Evolutionary conservation across 2,329 filamentous ascomycete genomes (phyloP), one percentile per base, ranked within the genome.

Genomic region (Fusarium continuum): DNA sequence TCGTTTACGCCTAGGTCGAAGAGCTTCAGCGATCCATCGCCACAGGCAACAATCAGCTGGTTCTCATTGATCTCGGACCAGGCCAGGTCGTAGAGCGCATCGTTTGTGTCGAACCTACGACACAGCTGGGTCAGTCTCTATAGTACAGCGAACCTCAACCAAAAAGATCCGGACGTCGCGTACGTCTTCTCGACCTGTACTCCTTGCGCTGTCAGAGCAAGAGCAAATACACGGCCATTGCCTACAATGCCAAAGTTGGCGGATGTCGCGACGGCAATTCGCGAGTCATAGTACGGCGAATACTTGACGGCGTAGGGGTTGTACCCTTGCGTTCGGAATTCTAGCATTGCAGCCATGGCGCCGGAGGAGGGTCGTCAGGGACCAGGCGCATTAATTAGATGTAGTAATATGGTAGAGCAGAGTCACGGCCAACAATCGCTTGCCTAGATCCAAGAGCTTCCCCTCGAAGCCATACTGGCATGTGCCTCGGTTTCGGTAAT

Each of bases 31-130:
- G 91, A 94, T 51, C 95, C 95, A 79, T 99, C 95, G 64, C 95
- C 95, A 67, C 91, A 93, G 1, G 93, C 93, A 2, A 90, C 89
- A 17, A 96, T 85, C 46, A 97, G 82, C 79, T 99, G 95, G 77
- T 95, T 96, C 80, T 97, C 94, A 80, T 99, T 93, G 68, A 92
- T 87, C 80, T 99, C 95, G 16, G 93, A 97, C 93, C 95, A 98
- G 22, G 93, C 86, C 48, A 95, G 83, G 78, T 99, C 95, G 78
- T 96, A 99, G 65, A 98, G 89, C 38, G 93, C 91, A 77, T 99
- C 95, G 80, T 98, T 96, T 10, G 95, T 99, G 73, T 97, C 94
- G 80, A 94, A 99, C 74, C 91, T 94, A 38, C 31, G 19, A 40
- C 23, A 40, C 25, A 32, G 4, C 26, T 26, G 8, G 14, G 29